Base-by-base conservation (phyloP, 2,329 filamentous ascomycete species). In the Seiridium unicorne region DNA sequence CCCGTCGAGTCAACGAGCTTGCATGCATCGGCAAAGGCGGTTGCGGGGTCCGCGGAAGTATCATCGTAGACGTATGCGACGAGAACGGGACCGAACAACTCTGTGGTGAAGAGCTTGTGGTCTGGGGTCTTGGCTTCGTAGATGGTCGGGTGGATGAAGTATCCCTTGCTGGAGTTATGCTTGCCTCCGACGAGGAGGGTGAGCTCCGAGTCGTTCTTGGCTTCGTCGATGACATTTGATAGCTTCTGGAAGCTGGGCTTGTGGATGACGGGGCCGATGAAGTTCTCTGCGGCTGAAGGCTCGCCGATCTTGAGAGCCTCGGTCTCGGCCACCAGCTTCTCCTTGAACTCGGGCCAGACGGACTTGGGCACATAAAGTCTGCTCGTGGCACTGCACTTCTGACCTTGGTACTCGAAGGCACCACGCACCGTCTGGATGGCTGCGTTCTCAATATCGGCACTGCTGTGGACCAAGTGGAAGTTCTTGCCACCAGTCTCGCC, bases 401-500 rank as follows among this genome's bases (percentile, higher is more conserved):
- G 92, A 55, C 92, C 92, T 74, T 95, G 91, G 80, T 88, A 96
- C 75, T 96, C 93, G 70, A 96, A 96, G 2, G 92, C 92, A 53
- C 91, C 92, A 59, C 93, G 90, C 38, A 96, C 85, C 4, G 91
- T 95, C 74, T 96, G 90, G 65, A 91, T 82, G 40, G 85, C 91
- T 9, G 92, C 92, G 70, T 94, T 95, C 62, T 86, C 79, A 55
- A 95, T 77, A 67, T 96, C 90, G 44, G 92, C 92, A 3, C 87
- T 88, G 51, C 82, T 79, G 79, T 96, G 92, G 38, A 96, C 76
- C 57, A 96, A 77, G 75, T 96, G 92, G 82, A 93, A 96, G 82
- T 96, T 96, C 86, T 96, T 96, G 73, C 92, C 92, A 62, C 92
- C 92, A 35, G 92, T 96, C 82, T 96, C 92, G 62, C 92, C 92